These are phyloP conservation scores for Solanum lignicaule DNA, from an alignment of 257 asterid species.

Conservation along the genomic window DNA sequence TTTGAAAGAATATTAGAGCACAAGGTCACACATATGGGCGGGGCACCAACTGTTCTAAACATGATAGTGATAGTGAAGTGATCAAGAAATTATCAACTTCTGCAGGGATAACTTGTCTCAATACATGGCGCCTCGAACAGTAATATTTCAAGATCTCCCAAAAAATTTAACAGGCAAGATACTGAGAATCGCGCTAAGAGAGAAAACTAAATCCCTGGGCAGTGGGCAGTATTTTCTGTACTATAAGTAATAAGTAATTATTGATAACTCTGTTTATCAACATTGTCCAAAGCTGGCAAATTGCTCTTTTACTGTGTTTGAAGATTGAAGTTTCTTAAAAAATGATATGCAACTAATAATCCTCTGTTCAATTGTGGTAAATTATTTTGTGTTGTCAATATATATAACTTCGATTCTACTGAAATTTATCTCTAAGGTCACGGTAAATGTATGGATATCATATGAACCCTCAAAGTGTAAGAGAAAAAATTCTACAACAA, in stretches of 20 bases:
- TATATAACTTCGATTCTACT: no score
- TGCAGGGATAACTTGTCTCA: constrained; percentile 27
- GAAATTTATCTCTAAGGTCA: no score
- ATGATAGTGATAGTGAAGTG: constrained; percentile 12
- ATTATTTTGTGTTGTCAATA: no score
- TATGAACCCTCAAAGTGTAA: no score
- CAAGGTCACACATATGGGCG: constrained; percentile 29
- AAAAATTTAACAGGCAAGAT: constrained; percentile 28
- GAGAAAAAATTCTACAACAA: no score
- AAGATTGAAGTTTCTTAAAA: not conserved
- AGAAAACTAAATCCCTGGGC: constrained; percentile 18
- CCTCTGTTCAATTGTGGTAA: no score
- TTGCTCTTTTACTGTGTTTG: not conserved
- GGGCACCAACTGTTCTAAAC: constrained; percentile 23
- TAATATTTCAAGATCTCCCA: constrained; percentile 13
- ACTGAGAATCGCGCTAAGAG: constrained; percentile 16
- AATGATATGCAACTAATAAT: not conserved
- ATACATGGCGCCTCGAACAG: constrained; percentile 27
- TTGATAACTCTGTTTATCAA: not conserved
- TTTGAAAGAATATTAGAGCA: constrained; percentile 9
- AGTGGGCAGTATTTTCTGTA: constrained; percentile 20
- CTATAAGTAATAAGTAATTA: not conserved
- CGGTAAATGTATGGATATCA: no score
- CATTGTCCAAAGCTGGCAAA: not conserved
- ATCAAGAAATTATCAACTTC: constrained; percentile 17